Evolutionary conservation across 176 grass and related monocot species (phyloP), one percentile per base, ranked within the genome.

Genomic region (Paspalum vaginatum): DNA sequence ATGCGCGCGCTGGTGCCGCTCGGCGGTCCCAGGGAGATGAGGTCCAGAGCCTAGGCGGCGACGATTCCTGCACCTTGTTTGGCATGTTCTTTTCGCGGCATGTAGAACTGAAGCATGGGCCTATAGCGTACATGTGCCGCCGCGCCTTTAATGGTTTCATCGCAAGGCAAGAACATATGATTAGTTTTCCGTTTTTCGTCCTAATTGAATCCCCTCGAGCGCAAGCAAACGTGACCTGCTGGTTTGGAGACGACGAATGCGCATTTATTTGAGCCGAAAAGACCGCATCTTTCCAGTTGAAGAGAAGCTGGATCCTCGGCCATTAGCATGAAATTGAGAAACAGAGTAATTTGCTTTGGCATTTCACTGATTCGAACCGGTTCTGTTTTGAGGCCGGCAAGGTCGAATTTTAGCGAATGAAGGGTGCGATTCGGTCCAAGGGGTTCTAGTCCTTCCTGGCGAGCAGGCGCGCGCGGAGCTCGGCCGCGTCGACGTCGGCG

Each of bases 401-500:
- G n/a, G 54, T 24, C n/a, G 15, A 18, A 10, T 18, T 20, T 1
- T 41, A 76, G 22, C 20, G 24, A 50, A 60, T 20, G 1, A 37
- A 72, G 3, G n/a, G 6, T 24, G 5, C 40, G 16, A 15, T 24
- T 40, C n/a, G 12, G 24, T 54, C 4, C 3, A 18, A 74, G 16
- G 10, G 52, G 32, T 55, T 59, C 25, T 81, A 85, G 27, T 65
- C 27, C 80, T 83, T 83, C 53, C 63, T 62, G 14, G 67, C 27
- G 41, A 93, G 81, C 18, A 87, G 60, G 47, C 58, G 53, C 14
- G 85, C 81, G 52, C 91, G 81, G 67, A 90, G 87, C 55, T 90
- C 87, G 47, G 78, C 87, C 22, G 51, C 62, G 61, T 90, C 84
- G 67, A 87, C 51, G n/a, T 87, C 77, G n/a, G 39, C 61, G 68